Base-by-base conservation (phyloP, 805 yeast genomes). In the Naumovozyma baii region DNA sequence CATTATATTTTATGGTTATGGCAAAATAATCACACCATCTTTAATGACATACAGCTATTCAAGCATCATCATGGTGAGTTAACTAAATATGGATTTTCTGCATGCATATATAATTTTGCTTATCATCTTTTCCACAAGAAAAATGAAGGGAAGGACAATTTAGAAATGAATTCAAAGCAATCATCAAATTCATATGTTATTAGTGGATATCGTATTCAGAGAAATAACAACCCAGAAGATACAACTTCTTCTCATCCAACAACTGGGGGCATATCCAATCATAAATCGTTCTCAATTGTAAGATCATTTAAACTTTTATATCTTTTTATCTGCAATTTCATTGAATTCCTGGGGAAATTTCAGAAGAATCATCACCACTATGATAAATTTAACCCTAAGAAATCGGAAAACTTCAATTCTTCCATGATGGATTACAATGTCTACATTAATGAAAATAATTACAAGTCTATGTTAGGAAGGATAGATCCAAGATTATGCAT, bases 361-460 rank as follows among this genome's bases (percentile, higher is more conserved):
- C n/a, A n/a, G n/a, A n/a, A n/a, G n/a, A n/a, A n/a, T n/a, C n/a
- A n/a, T n/a, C n/a, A n/a, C n/a, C n/a, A n/a, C n/a, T n/a, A n/a
- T n/a, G n/a, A n/a, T n/a, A n/a, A n/a, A n/a, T n/a, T n/a, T n/a
- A n/a, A n/a, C n/a, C n/a, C n/a, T n/a, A n/a, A n/a, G n/a, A n/a
- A n/a, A n/a, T n/a, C n/a, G n/a, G n/a, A n/a, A n/a, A n/a, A n/a
- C n/a, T n/a, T n/a, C n/a, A n/a, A n/a, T n/a, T n/a, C n/a, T n/a
- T n/a, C n/a, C n/a, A 10, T 7, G 10, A 22, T 22, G 26, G 54
- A 52, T 37, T 42, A 43, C 7, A 52, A 55, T 22, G 46, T 41
- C 25, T 46, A 40, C 42, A 50, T 52, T 47, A 56, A 54, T 41
- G 45, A 54, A 36, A 45, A 56, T 45, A 50, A 62, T 50, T 50